Base-by-base conservation (phyloP, 2,329 filamentous ascomycete genomes). In the Beauveria australis region DNA sequence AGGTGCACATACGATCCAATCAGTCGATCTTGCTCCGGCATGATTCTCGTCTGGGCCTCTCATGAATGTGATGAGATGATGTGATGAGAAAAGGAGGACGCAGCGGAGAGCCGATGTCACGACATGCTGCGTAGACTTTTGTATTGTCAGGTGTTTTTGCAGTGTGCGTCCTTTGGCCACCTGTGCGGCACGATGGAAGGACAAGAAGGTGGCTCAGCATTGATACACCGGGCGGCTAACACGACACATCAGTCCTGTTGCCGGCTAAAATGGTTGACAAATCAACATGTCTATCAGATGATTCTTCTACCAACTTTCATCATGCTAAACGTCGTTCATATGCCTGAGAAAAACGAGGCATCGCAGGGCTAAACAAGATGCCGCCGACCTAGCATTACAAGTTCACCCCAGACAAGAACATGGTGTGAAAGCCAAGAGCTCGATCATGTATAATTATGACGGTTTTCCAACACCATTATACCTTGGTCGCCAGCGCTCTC, bases 1-100 rank as follows among this genome's bases (percentile, higher is more conserved):
- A 84, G 67, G 65, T 84, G 81, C 41, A 77, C 77, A 67, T 77
- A 84, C 8, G 76, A 76, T 19, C 73, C 66, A 5, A 84, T 71
- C 37, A 78, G 68, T 2, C 78, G 72, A 63, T 83, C 78, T 63
- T 75, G 66, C 65, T 79, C 76, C 1, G 71, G 58, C 77, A 78
- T 79, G 5, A 19, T 43, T 12, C 18, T 22, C 43, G 10, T n/a
- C 43, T 18, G 14, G 41, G 18, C 30, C 14, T 18, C 52, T 22
- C 51, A 6, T 19, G 14, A 37, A 37, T 16, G 33, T 5, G 12
- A 37, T 37, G 10, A 14, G 33, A 37, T 37, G 33, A 16, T 28
- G 28, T 18, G 24, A 19, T 28, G 24, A 33, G 22, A 30, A 12
- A 18, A 51, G 48, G 26, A 48, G 24, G 43, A 19, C 12, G 46